Evolutionary conservation across 1,284 basidiomycete genomes (phyloP).

Genomic region (Inonotus obliquus): DNA sequence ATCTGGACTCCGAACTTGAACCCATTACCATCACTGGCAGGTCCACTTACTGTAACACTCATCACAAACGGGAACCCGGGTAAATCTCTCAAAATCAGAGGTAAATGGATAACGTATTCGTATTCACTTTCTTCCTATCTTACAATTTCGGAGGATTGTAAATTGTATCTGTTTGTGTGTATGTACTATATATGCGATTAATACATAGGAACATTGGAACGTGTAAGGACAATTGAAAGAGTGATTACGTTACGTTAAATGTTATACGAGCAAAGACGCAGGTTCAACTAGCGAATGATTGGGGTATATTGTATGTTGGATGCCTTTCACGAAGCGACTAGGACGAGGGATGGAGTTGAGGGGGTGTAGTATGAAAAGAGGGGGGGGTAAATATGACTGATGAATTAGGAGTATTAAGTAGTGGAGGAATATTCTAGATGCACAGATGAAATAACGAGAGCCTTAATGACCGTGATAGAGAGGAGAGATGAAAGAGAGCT

Average conservation of each 20-base stretch:
- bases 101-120: no score
- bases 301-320: background rate
- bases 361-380: no score
- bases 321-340: background rate
- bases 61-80: no score
- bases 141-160: no score
- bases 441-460: background rate
- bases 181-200: background rate
- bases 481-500: conserved; percentile 1
- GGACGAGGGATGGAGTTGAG: background rate
- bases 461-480: background rate
- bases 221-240: no score
- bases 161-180: no score
- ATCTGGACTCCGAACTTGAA: no score
- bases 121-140: no score
- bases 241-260: background rate
- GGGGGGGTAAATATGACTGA: background rate
- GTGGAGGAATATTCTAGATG: background rate
- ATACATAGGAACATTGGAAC: no score
- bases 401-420: background rate
- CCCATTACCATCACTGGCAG: no score
- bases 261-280: background rate
- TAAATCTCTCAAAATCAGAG: no score
- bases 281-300: background rate
- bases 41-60: no score